phyloP scores from a whole-genome alignment of 441 rosid species.

The Adansonia rubrostipa region DNA sequence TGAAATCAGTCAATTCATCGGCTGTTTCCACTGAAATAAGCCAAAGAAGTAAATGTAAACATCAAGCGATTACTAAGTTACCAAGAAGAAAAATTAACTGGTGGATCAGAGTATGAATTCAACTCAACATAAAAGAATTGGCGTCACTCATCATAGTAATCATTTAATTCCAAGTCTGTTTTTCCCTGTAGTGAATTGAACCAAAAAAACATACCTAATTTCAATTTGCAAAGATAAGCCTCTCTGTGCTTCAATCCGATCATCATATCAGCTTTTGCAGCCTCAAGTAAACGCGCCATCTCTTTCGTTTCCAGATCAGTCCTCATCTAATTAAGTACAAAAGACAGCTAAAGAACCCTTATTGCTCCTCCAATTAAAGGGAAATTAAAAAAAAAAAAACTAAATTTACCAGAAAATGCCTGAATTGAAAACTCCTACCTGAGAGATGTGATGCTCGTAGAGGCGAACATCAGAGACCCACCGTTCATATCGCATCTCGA shows the following conservation, averaged over 20 bases:
- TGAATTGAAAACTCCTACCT: constrained; percentile 28
- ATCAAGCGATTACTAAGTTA: not conserved
- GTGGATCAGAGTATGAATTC: not conserved
- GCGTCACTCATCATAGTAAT: not conserved
- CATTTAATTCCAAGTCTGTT: too few species aligned
- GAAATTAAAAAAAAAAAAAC: constrained; percentile 17
- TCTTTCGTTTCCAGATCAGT: constrained; percentile 48
- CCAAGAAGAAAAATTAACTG: not conserved
- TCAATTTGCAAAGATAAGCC: constrained; percentile 50
- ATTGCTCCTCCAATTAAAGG: not conserved
- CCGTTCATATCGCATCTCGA: constrained; percentile 47
- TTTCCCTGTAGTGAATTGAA: not conserved
- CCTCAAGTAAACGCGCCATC: constrained; percentile 47
- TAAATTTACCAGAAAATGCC: constrained; percentile 8
- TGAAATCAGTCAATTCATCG: constrained; percentile 72
- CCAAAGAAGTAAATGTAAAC: constrained; percentile 7
- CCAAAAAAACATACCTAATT: constrained; percentile 51
- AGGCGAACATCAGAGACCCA: constrained; percentile 54
- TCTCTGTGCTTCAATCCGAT: constrained; percentile 61
- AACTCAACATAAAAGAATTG: not conserved
- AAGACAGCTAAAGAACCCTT: constrained; percentile 3
- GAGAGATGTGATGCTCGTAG: constrained; percentile 53
- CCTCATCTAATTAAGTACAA: constrained; percentile 44
- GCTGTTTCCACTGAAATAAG: constrained; percentile 54
- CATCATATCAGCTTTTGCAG: constrained; percentile 59